Evolutionary conservation across 768 basidiomycete genomes (phyloP).

Genomic region (Inosperma sp.): DNA sequence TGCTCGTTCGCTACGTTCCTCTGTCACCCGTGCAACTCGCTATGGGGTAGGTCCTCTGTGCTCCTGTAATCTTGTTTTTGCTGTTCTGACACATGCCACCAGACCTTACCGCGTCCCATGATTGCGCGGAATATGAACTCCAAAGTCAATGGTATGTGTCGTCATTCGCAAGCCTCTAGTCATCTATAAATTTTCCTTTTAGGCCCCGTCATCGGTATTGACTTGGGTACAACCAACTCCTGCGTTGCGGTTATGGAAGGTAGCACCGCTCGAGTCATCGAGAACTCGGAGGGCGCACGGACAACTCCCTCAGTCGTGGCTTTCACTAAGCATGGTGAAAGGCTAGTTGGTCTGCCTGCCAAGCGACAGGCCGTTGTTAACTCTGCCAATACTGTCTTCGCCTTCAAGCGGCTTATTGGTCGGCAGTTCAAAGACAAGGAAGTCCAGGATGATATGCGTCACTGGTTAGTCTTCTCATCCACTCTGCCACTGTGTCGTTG

Average conservation of each 20-base stretch:
- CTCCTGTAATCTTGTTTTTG: constrained; percentile 1
- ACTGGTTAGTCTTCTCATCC: constrained; percentile 53
- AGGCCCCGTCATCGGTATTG: constrained; percentile 95
- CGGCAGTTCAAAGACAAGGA: constrained; percentile 91
- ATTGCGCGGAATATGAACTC: constrained; percentile 93
- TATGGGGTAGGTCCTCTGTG: constrained; percentile 48
- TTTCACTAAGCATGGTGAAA: constrained; percentile 98
- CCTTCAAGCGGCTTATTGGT: constrained; percentile 92
- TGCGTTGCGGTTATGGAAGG: constrained; percentile 96
- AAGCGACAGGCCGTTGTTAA: constrained; percentile 98
- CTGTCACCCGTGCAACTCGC: constrained; percentile 54
- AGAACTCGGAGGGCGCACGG: constrained; percentile 95
- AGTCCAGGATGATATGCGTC: constrained; percentile 84
- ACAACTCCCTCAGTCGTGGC: constrained; percentile 99
- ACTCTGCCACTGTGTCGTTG: not conserved
- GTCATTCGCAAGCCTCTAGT: constrained; percentile 9
- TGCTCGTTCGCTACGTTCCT: constrained; percentile 61
- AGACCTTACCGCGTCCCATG: constrained; percentile 66
- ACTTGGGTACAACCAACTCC: constrained; percentile 91
- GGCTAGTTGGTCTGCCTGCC: constrained; percentile 91
- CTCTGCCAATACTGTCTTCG: constrained; percentile 88
- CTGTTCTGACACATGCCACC: constrained; percentile 7
- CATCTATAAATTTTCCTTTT: constrained; percentile 1
- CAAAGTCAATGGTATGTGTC: constrained; percentile 76
- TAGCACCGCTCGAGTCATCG: constrained; percentile 89